Base-by-base conservation (phyloP, 441 rosid genomes). In the Isatis lusitanica region DNA sequence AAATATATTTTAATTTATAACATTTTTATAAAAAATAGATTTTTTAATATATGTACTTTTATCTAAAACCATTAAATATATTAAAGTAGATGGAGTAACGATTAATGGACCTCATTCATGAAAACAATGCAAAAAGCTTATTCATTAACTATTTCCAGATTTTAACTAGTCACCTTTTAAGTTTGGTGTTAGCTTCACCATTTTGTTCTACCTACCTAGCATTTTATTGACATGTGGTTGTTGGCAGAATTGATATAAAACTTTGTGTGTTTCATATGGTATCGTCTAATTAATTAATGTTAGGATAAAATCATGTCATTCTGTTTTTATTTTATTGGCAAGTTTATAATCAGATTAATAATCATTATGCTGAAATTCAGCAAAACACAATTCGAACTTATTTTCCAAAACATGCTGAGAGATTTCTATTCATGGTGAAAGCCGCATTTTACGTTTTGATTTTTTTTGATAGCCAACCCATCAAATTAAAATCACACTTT, bases 151-250 rank as follows among this genome's bases (percentile, higher is more conserved):
- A 59, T 38, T 48, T 60, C 1, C 60, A 24, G 59, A 70, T 70
- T 26, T 7, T 30, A 48, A 50, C 75, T 40, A 51, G 35, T 13
- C 24, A 61, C 35, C 31, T 50, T 57, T 28, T 9, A 15, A 9
- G 3, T 28, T 5, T 15, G 31, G 66, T 46, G 28, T 10, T 44
- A 30, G 57, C 15, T 56, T 72, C 46, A 42, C 70, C 35, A 62
- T 62, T 62, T 71, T 52, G 63, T 30, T 63, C 36, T 55, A 73
- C 70, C 71, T 64, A 73, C 70, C 76, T 73, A 33, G 24, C 64
- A 43, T 53, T 9, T 55, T 33, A 63, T n/a, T 64, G 42, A 43
- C 76, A 73, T 55, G 70, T 35, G 70, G 76, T 73, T 64, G 70
- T 64, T 73, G 70, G 58, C 70, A 73, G 21, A 63, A 63, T 21